Percentiles rank a stretch among this genome's conserved stretches.
Evolutionary conservation across 2,329 filamentous ascomycete species (phyloP).

Genomic region (Fusarium mundagurra): DNA sequence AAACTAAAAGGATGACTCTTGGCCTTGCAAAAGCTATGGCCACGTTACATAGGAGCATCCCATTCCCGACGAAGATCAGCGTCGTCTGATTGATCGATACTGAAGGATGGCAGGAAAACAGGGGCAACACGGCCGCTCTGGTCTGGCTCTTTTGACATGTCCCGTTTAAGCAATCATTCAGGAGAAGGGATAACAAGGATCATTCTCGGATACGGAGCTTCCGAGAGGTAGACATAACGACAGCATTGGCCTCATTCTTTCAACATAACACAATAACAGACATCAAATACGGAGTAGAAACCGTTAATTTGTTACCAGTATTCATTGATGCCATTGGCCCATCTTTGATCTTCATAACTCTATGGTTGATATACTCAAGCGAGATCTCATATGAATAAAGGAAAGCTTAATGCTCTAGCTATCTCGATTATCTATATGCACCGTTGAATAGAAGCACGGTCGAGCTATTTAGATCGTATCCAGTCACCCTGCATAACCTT

Average conservation of each 20-base stretch:
- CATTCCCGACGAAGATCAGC: slow-evolving; percentile 15
- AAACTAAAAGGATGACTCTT: not conserved
- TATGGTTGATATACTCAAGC: not conserved
- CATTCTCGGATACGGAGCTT: not conserved
- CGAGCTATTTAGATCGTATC: not conserved
- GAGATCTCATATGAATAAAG: not conserved
- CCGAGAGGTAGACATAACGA: not conserved
- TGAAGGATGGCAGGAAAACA: slow-evolving; percentile 11
- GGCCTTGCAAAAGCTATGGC: slow-evolving; percentile 8
- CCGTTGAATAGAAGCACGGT: not conserved
- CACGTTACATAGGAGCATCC: slow-evolving; percentile 2
- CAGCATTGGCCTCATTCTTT: not conserved
- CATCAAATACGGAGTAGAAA: not conserved
- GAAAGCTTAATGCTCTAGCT: not conserved
- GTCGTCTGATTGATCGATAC: slow-evolving; percentile 7
- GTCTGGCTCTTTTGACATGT: not conserved
- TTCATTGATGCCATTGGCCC: not conserved
- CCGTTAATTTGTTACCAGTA: not conserved
- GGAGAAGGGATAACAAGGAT: not conserved
- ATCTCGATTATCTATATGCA: slow-evolving; percentile 8
- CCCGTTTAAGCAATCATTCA: not conserved
- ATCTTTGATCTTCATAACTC: not conserved
- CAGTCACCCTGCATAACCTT: not conserved
- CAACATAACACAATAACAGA: not conserved
- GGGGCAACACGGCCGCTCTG: not conserved